phyloP scores from a whole-genome alignment of 2,329 filamentous ascomycete species.

The Fusarium sp. region DNA sequence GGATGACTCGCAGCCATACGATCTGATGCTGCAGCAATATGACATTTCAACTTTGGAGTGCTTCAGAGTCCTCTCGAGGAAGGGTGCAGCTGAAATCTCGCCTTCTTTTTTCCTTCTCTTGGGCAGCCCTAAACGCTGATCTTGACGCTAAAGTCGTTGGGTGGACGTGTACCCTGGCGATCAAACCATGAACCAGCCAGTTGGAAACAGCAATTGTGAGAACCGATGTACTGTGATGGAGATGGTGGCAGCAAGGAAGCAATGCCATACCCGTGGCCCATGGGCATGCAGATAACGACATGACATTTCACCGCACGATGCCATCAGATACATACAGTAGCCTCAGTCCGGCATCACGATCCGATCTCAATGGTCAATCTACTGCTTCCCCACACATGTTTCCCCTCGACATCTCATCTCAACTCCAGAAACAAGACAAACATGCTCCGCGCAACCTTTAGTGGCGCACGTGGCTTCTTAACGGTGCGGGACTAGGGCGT shows the following conservation, averaged over 20 bases:
- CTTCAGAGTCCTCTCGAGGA: slow-evolving; percentile 12
- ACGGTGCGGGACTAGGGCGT: slow-evolving; percentile 48
- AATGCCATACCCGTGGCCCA: slow-evolving; percentile 22
- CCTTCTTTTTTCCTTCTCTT: slow-evolving; percentile 14
- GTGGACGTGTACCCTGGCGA: slow-evolving; percentile 34
- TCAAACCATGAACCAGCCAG: slow-evolving; percentile 32
- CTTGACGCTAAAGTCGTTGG: slow-evolving; percentile 34
- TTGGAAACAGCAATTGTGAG: slow-evolving; percentile 33
- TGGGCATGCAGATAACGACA: slow-evolving; percentile 1
- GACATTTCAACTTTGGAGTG: slow-evolving; percentile 27
- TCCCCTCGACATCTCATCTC: slow-evolving; percentile 21
- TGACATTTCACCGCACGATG: slow-evolving; percentile 15
- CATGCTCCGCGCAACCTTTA: slow-evolving; percentile 32
- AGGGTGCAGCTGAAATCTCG: background rate
- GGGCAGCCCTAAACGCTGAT: slow-evolving; percentile 29
- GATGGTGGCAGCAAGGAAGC: slow-evolving; percentile 25
- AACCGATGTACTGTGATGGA: slow-evolving; percentile 28
- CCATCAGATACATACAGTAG: slow-evolving; percentile 17
- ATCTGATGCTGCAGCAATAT: slow-evolving; percentile 38
- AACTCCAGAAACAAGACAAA: slow-evolving; percentile 22
- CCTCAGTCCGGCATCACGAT: slow-evolving; percentile 35
- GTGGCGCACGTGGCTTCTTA: slow-evolving; percentile 47
- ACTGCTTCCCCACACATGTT: slow-evolving; percentile 39
- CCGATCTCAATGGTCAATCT: slow-evolving; percentile 42
- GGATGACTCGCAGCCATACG: slow-evolving; percentile 44